Evolutionary conservation across 768 basidiomycete genomes (phyloP).

Genomic region (Leccinum disarticulatum): DNA sequence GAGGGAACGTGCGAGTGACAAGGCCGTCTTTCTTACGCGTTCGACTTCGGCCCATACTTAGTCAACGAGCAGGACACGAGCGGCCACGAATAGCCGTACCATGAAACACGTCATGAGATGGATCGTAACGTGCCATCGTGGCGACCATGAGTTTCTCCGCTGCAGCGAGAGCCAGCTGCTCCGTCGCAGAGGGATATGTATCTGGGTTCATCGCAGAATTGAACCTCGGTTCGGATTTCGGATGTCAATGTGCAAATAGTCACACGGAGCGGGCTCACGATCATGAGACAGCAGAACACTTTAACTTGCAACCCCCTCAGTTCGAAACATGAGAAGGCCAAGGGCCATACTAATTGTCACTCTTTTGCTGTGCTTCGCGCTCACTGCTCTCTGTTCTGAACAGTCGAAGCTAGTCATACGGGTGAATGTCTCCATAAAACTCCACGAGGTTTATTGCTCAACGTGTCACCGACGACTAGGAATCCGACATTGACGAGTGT

Average conservation of each 20-base stretch:
- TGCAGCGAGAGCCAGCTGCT: slow-evolving; percentile 50
- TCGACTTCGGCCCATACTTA: slow-evolving; percentile 51
- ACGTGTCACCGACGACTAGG: slow-evolving; percentile 31
- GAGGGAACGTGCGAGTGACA: slow-evolving; percentile 59
- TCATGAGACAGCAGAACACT: background rate
- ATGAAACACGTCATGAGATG: slow-evolving; percentile 79
- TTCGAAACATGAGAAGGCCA: slow-evolving; percentile 21
- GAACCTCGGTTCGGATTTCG: slow-evolving; percentile 24
- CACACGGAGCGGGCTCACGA: background rate
- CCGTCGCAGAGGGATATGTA: slow-evolving; percentile 50
- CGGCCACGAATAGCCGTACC: slow-evolving; percentile 45
- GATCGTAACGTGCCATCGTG: slow-evolving; percentile 75
- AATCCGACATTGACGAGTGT: slow-evolving; percentile 45
- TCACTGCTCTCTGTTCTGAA: slow-evolving; percentile 18
- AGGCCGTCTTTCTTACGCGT: slow-evolving; percentile 77
- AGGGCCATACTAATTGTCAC: slow-evolving; percentile 36
- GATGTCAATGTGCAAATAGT: slow-evolving; percentile 11
- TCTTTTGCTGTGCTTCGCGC: slow-evolving; percentile 42
- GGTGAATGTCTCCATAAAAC: slow-evolving; percentile 25
- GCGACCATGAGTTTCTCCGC: slow-evolving; percentile 71
- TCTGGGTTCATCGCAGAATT: background rate
- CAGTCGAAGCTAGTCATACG: slow-evolving; percentile 28
- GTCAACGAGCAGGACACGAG: slow-evolving; percentile 6
- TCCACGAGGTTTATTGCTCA: slow-evolving; percentile 7
- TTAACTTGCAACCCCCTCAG: slow-evolving; percentile 3